Evolutionary conservation across 805 yeast species (phyloP).

Genomic region (Starmera pachycereana): DNA sequence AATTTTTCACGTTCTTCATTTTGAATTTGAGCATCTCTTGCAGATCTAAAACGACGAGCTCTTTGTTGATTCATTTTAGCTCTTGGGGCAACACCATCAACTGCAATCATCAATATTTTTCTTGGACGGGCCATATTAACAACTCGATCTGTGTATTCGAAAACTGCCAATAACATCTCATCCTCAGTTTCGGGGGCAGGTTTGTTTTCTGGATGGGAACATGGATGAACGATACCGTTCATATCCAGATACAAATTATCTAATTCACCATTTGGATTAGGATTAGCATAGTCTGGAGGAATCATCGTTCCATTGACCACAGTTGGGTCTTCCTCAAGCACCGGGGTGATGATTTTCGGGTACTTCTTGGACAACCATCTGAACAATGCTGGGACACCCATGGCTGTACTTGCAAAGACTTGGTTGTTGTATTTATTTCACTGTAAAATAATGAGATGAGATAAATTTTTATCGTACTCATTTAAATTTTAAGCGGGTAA

Average conservation of each 20-base stretch:
- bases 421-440: too few relatives aligned
- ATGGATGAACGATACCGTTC: slow-evolving; percentile 99
- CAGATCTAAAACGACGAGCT: slow-evolving; percentile 85
- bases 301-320: slow-evolving; percentile 49
- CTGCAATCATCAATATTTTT: slow-evolving; percentile 87
- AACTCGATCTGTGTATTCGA: slow-evolving; percentile 87
- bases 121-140: slow-evolving; percentile 92
- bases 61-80: slow-evolving; percentile 98
- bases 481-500: too few relatives aligned
- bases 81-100: slow-evolving; percentile 98
- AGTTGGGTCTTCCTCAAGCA: slow-evolving; percentile 59
- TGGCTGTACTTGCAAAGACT: slow-evolving; percentile 12
- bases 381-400: slow-evolving; percentile 98
- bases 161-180: slow-evolving; percentile 91
- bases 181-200: slow-evolving; percentile 96
- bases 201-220: slow-evolving; percentile 94
- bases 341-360: slow-evolving; percentile 91
- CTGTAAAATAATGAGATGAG: too few relatives aligned
- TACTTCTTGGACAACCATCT: slow-evolving; percentile 92
- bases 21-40: slow-evolving; percentile 78
- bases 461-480: too few relatives aligned
- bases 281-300: slow-evolving; percentile 58
- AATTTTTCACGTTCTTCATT: slow-evolving; percentile 55
- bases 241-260: slow-evolving; percentile 92
- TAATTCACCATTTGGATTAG: slow-evolving; percentile 92